A percentile compares a stretch with the other conserved stretches of the same genome.
phyloP scores from a whole-genome alignment of 2,329 filamentous ascomycete species.

The Colletotrichum graminicola region DNA sequence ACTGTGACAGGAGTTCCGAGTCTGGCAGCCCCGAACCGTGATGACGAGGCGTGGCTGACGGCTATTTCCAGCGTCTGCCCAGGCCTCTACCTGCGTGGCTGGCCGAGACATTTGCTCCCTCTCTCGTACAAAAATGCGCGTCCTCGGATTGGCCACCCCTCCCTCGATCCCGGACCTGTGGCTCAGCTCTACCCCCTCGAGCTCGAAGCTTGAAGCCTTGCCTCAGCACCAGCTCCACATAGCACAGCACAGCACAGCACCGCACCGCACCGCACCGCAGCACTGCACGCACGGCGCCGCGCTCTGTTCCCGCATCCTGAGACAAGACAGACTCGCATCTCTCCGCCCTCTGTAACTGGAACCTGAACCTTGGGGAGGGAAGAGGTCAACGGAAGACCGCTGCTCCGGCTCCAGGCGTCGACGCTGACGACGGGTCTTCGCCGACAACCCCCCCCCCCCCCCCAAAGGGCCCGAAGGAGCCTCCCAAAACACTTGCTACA shows the following conservation, averaged over 20 bases:
- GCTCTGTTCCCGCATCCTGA: slow-evolving; percentile 34
- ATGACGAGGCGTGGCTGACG: slow-evolving; percentile 55
- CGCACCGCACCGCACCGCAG: slow-evolving; percentile 1
- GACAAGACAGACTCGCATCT: slow-evolving; percentile 19
- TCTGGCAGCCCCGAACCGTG: slow-evolving; percentile 44
- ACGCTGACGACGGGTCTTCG: slow-evolving; percentile 25
- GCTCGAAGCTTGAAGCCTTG: slow-evolving; percentile 28
- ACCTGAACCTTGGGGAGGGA: slow-evolving; percentile 39
- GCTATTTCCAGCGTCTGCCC: slow-evolving; percentile 24
- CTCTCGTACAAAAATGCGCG: no score
- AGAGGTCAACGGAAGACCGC: slow-evolving; percentile 30
- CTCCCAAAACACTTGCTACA: no score
- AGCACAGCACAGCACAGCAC: no score
- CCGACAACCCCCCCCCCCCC: background rate
- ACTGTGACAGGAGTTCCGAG: slow-evolving; percentile 5
- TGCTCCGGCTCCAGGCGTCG: slow-evolving; percentile 36
- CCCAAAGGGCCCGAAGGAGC: no score
- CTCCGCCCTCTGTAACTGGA: slow-evolving; percentile 34
- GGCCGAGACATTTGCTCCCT: slow-evolving; percentile 8
- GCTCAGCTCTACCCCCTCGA: slow-evolving; percentile 24
- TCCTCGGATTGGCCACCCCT: slow-evolving; percentile 18
- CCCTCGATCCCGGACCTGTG: slow-evolving; percentile 29
- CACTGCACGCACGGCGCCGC: slow-evolving; percentile 14
- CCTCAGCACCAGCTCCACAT: slow-evolving; percentile 24
- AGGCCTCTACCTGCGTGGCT: slow-evolving; percentile 3